Evolutionary conservation across 2,329 filamentous ascomycete species (phyloP).

Genomic region (Geosmithia flava): DNA sequence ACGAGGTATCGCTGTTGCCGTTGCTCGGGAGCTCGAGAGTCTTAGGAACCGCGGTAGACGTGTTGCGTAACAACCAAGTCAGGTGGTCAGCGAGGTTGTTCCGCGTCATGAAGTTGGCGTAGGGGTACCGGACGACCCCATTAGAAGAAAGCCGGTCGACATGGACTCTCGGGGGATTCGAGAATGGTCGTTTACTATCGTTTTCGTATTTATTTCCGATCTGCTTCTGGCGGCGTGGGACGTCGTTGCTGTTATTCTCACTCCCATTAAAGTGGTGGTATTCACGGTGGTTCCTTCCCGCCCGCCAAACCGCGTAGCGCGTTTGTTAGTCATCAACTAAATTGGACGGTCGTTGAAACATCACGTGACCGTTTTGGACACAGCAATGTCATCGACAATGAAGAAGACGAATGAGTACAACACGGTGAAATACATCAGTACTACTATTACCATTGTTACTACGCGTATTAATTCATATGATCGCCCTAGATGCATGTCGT

Average conservation of each 20-base stretch:
- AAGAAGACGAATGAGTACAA: too few species aligned
- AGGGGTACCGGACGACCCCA: slow-evolving; percentile 8
- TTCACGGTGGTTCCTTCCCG: neutral
- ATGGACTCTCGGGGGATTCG: neutral
- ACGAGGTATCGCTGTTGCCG: slow-evolving; percentile 11
- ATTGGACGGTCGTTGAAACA: neutral
- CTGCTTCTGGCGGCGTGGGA: neutral
- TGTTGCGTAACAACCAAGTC: slow-evolving; percentile 42
- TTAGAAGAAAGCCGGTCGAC: slow-evolving; percentile 3
- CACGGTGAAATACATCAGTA: too few species aligned
- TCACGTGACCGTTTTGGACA: neutral
- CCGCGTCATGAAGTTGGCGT: slow-evolving; percentile 44
- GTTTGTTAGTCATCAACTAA: slow-evolving; percentile 17
- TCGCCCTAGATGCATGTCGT: too few species aligned
- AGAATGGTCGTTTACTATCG: neutral
- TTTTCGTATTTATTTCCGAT: too few species aligned
- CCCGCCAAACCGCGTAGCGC: slow-evolving; percentile 13
- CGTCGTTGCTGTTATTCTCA: slow-evolving; percentile 1
- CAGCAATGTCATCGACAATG: too few species aligned
- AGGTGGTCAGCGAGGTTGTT: slow-evolving; percentile 47
- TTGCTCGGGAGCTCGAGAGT: slow-evolving; percentile 21
- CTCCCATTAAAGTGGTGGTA: neutral
- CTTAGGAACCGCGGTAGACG: slow-evolving; percentile 25
- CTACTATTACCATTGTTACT: too few species aligned
- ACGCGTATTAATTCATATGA: too few species aligned